Percentiles rank a stretch among this genome's conserved stretches.
These are phyloP conservation scores for Hypoxylon rickii DNA, from an alignment of 495 filamentous ascomycete genomes.

Conservation along the genomic window DNA sequence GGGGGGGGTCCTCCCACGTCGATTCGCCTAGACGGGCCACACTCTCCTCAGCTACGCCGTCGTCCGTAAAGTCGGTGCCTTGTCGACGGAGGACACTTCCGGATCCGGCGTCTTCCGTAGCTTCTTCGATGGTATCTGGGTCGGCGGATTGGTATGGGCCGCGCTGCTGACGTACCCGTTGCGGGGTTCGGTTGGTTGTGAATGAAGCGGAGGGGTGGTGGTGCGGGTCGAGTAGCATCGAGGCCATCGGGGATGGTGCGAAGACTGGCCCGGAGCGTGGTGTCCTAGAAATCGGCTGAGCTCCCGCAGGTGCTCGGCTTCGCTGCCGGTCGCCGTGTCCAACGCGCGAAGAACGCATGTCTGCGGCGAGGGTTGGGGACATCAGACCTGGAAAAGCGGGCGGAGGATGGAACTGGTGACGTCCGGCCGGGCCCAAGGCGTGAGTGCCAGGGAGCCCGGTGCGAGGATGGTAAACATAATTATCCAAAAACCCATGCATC, in stretches of 20 bases:
- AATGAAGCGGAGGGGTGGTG: slow-evolving; percentile 72
- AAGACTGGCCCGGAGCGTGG: slow-evolving; percentile 42
- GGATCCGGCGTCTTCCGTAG: slow-evolving; percentile 56
- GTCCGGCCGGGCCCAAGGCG: slow-evolving; percentile 48
- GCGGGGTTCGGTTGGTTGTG: slow-evolving; percentile 48
- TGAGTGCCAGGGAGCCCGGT: slow-evolving; percentile 54
- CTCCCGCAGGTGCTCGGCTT: slow-evolving; percentile 22
- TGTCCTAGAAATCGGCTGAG: slow-evolving; percentile 27
- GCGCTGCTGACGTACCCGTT: slow-evolving; percentile 45
- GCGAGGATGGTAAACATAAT: slow-evolving; percentile 74
- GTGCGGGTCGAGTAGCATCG: slow-evolving; percentile 82
- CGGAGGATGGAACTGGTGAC: slow-evolving; percentile 76
- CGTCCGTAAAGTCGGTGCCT: slow-evolving; percentile 53
- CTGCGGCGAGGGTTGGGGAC: slow-evolving; percentile 62
- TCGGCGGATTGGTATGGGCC: slow-evolving; percentile 45
- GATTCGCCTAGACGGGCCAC: slow-evolving; percentile 54
- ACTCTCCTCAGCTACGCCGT: slow-evolving; percentile 57
- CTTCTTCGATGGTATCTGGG: slow-evolving; percentile 53
- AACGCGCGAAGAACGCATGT: slow-evolving; percentile 57
- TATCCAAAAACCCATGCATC: slow-evolving; percentile 89
- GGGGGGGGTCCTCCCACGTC: slow-evolving; percentile 56
- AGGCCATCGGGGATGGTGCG: slow-evolving; percentile 64
- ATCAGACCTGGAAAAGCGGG: slow-evolving; percentile 74
- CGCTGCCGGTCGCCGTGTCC: slow-evolving; percentile 49
- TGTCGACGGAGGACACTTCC: slow-evolving; percentile 78